Evolutionary conservation across 495 filamentous ascomycete species (phyloP).

Genomic region (Cercophora scortea): DNA sequence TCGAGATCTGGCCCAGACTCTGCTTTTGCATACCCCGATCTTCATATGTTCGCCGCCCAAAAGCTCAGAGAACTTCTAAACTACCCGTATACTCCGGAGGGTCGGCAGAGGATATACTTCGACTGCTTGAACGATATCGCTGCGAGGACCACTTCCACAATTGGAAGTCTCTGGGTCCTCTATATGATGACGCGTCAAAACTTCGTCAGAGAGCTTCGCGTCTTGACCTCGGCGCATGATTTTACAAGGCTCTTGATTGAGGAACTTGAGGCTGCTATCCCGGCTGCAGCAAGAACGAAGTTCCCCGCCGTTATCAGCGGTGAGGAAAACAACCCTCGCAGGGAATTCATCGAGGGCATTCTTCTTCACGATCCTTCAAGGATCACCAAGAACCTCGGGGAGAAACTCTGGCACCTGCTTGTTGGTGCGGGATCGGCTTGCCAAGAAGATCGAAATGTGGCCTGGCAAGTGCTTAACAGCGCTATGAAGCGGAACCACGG

Average conservation of each 20-base stretch:
- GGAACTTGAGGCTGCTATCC: constrained; percentile 38
- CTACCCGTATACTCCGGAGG: constrained; percentile 23
- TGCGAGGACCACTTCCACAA: constrained; percentile 28
- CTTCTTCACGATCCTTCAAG: constrained; percentile 51
- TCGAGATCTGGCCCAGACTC: constrained; percentile 33
- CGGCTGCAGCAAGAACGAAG: constrained; percentile 22
- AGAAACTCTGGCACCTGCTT: constrained; percentile 58
- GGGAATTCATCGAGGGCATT: constrained; percentile 49
- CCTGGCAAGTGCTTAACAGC: constrained; percentile 59
- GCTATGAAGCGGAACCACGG: constrained; percentile 35
- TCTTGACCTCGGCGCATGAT: constrained; percentile 33
- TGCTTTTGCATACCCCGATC: constrained; percentile 33
- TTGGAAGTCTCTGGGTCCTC: constrained; percentile 67
- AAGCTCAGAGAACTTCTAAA: constrained; percentile 45
- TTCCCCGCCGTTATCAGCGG: constrained; percentile 32
- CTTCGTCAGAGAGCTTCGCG: constrained; percentile 23
- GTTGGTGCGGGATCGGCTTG: constrained; percentile 52
- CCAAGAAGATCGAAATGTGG: constrained; percentile 47
- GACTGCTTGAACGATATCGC: constrained; percentile 41
- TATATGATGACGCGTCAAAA: constrained; percentile 45
- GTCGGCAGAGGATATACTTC: constrained; percentile 30
- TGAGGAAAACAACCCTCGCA: constrained; percentile 39
- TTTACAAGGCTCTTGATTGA: constrained; percentile 39
- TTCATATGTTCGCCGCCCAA: constrained; percentile 52
- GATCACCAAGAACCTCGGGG: constrained; percentile 53